Base-by-base conservation (phyloP, 306 rosid species). In the Alnus glutinosa region DNA sequence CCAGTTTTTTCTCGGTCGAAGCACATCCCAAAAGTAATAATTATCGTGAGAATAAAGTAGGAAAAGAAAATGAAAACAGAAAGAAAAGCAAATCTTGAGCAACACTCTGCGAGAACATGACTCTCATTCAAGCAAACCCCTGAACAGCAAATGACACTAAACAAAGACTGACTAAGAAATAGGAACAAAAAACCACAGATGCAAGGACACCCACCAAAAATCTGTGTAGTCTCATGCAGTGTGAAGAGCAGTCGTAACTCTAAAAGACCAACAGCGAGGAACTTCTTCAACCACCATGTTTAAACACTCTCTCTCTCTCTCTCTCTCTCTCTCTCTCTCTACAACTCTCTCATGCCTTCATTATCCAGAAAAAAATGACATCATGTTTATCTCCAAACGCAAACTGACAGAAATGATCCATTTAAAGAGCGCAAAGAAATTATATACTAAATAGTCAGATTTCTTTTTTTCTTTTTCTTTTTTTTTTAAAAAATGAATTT, bases 361-460 rank as follows among this genome's bases (percentile, higher is more conserved):
- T 79, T 73, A 84, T 80, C 87, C 71, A 18, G 50, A 8, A 55
- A 32, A 63, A 78, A 64, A 76, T 39, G 59, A 54, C 68, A 76
- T 76, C 80, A 49, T 76, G 81, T 55, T 79, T 55, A 76, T 84
- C 81, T 77, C 63, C 66, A 75, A 78, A 79, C 14, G 37, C 77
- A 50, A 11, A 51, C 85, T 70, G 73, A 75, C 75, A 59, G 75
- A 74, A 70, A 54, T 13, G 70, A 73, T 47, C 83, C 80, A 19
- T 70, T 82, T 66, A 67, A 77, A 77, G 81, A 71, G 77, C 30
- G 50, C 36, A 12, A 55, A 13, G 36, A 59, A 23, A 15, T 2
- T 23, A 66, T 37, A 67, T 7, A 39, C 44, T 37, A 67, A 59
- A 67, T 18, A 67, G 16, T 15, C n/a, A 15, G 10, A 15, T 4